phyloP scores from a whole-genome alignment of 164 flowering plant genomes.

The Berberis thunbergii region DNA sequence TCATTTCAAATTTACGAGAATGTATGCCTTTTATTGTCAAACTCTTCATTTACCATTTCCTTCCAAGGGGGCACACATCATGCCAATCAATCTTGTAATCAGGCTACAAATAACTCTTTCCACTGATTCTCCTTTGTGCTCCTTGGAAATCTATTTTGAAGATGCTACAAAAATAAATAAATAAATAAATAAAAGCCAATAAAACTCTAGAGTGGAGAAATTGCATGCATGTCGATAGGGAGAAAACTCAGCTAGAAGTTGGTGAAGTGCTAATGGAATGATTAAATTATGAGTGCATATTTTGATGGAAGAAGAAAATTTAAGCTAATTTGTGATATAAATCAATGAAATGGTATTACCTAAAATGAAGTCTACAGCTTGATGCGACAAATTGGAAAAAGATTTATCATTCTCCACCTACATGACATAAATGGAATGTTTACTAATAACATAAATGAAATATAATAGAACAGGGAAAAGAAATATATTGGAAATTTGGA shows the following conservation, averaged over 20 bases:
- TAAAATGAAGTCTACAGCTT: slow-evolving; percentile 81
- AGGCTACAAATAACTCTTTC: slow-evolving; percentile 57
- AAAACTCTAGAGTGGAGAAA: too few species aligned
- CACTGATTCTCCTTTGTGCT: slow-evolving; percentile 30
- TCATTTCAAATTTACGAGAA: too few species aligned
- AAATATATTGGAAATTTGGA: too few species aligned
- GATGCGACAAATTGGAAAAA: slow-evolving; percentile 68
- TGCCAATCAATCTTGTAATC: slow-evolving; percentile 46
- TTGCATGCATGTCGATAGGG: too few species aligned
- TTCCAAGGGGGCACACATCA: slow-evolving; percentile 50
- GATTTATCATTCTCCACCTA: slow-evolving; percentile 39
- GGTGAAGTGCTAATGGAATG: too few species aligned
- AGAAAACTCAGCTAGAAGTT: too few species aligned
- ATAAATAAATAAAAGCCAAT: neutral
- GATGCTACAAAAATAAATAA: slow-evolving; percentile 35
- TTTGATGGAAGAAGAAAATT: too few species aligned
- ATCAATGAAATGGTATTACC: slow-evolving; percentile 27
- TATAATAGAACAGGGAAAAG: too few species aligned
- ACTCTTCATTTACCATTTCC: neutral
- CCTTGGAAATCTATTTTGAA: slow-evolving; percentile 36
- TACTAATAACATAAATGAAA: too few species aligned
- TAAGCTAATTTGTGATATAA: too few species aligned
- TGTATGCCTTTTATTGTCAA: too few species aligned
- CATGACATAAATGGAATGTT: slow-evolving; percentile 1
- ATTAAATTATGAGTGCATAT: too few species aligned